phyloP scores from a whole-genome alignment of 352 stramenopile species.

The Globisporangium spiculum region DNA sequence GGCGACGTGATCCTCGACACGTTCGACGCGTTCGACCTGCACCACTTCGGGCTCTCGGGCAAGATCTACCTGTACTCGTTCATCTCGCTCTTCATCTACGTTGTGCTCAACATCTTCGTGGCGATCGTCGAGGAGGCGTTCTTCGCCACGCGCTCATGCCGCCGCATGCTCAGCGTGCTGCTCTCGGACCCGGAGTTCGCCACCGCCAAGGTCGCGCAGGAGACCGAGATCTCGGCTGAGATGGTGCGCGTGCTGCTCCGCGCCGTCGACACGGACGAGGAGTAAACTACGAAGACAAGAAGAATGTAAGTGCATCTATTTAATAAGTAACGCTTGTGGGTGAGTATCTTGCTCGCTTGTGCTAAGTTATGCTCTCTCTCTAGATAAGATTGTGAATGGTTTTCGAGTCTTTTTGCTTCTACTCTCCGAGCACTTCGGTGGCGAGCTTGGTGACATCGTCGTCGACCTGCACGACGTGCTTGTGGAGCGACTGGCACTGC shows the following conservation, averaged over 20 bases:
- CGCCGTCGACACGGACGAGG: conserved; percentile 29
- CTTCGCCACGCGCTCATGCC: conserved; percentile 78
- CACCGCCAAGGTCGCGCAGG: conserved; percentile 30
- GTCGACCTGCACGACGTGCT: conserved; percentile 83
- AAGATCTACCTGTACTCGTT: conserved; percentile 88
- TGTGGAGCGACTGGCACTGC: conserved; percentile 81
- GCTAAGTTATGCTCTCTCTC: background rate
- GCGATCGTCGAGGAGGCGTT: conserved; percentile 90
- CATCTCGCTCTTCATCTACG: conserved; percentile 91
- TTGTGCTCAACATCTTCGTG: conserved; percentile 92
- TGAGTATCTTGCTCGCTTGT: background rate
- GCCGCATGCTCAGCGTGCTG: conserved; percentile 59
- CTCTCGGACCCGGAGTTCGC: conserved; percentile 46
- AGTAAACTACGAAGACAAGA: background rate
- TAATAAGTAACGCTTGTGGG: background rate
- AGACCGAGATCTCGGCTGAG: conserved; percentile 53
- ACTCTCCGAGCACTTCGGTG: conserved; percentile 76
- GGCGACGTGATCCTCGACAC: conserved; percentile 90
- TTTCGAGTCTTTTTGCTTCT: conserved; percentile 9
- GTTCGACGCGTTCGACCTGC: conserved; percentile 78
- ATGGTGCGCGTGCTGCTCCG: conserved; percentile 53
- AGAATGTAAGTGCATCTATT: conserved; percentile 7
- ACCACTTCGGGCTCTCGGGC: conserved; percentile 61
- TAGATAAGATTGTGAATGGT: background rate
- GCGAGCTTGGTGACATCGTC: conserved; percentile 83